Evolutionary conservation across 257 asterid genomes (phyloP), one percentile per base, ranked within the genome.

Genomic region (Datura wrightii): DNA sequence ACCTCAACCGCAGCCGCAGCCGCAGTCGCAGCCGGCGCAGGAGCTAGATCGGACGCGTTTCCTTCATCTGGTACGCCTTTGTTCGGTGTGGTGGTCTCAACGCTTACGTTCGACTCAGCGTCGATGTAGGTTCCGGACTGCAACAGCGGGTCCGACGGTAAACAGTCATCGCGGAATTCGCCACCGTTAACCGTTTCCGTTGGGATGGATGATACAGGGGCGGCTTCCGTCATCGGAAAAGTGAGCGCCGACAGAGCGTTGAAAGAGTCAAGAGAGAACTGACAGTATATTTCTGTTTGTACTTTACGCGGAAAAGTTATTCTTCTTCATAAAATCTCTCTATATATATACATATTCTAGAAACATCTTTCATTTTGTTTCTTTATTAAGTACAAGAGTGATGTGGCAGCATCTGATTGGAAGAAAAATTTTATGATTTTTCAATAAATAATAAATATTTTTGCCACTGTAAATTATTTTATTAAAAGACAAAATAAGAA

Each of bases 91-190:
- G 50, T 65, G 7, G 55, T 37, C 18, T 56, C 86, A 6, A 19
- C 34, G 16, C 10, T 66, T 5, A 18, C 90, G 48, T 79, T 58
- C 36, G 60, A 53, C 34, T 34, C 82, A 37, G 15, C 48, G 62
- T 83, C 86, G 58, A 89, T 89, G 58, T 82, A 86, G 59, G 88
- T 71, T 50, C 85, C 88, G 84, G 88, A 72, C 62, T 79, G 84
- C 42, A 89, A 72, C 18, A 89, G 81, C 19, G 89, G 91, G 70
- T 86, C 91, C 71, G 84, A 70, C 8, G 82, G 85, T 42, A 88
- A 18, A 14, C 34, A 54, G 24, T 53, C 86, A 36, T 82, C 83
- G 13, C 46, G 24, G 31, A 34, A 9, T 8, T 31, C 79, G 48
- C 50, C 85, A 66, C 62, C 81, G 83, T 34, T 74, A 1, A 48